A percentile compares a stretch with the other conserved stretches of the same genome.
These are phyloP conservation scores for Hevea brasiliensis DNA, from an alignment of 345 rosid genomes.

Conservation along the genomic window DNA sequence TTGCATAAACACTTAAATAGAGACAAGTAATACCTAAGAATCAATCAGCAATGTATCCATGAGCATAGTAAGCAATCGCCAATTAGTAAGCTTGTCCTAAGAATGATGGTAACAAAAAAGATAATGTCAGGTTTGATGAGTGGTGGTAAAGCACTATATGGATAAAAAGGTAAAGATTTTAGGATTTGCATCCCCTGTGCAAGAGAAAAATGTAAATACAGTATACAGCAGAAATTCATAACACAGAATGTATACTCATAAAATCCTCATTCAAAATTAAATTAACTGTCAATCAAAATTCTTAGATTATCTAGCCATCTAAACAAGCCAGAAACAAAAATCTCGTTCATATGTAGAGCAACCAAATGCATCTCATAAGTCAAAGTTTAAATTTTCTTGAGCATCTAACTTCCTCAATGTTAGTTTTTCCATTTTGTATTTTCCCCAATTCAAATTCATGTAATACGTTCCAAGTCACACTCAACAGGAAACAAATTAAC, in stretches of 20 bases:
- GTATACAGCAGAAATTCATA: conserved; percentile 6
- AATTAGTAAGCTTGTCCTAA: too few species aligned
- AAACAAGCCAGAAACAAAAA: not conserved
- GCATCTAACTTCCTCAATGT: not conserved
- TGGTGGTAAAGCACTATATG: too few species aligned
- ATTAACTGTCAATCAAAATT: not conserved
- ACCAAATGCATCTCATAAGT: not conserved
- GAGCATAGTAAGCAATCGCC: too few species aligned
- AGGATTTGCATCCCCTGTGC: not conserved
- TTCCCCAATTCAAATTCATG: not conserved
- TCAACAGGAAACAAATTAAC: not conserved
- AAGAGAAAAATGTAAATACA: not conserved
- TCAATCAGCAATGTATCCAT: not conserved
- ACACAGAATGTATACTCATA: not conserved
- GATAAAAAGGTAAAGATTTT: not conserved
- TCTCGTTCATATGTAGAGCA: not conserved
- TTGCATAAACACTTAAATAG: too few species aligned
- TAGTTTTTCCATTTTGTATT: not conserved
- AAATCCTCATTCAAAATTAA: not conserved
- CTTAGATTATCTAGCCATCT: not conserved
- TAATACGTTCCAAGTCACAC: not conserved
- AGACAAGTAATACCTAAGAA: not conserved
- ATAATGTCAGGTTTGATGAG: not conserved
- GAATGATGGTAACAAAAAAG: not conserved
- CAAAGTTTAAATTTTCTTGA: not conserved